phyloP scores from a whole-genome alignment of 495 filamentous ascomycete species.

The Aspergillus leporis region DNA sequence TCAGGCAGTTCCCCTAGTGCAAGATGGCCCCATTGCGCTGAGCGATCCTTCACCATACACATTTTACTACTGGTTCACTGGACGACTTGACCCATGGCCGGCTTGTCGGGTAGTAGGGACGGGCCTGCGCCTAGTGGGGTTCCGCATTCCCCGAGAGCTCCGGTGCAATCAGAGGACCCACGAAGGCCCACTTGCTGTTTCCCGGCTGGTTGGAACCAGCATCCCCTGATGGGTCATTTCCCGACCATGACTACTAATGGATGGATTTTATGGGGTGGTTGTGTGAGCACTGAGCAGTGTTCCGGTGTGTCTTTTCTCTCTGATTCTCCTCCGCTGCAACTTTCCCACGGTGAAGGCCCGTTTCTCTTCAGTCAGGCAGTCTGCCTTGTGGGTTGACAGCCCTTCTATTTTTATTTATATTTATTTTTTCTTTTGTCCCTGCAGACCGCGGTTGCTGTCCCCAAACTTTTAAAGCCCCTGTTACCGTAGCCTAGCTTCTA shows the following conservation, averaged over 20 bases:
- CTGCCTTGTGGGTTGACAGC: background rate
- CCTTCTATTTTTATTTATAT: background rate
- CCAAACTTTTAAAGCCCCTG: background rate
- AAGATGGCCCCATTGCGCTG: slow-evolving; percentile 1
- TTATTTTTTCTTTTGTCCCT: slow-evolving; percentile 9
- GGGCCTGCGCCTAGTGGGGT: slow-evolving; percentile 26
- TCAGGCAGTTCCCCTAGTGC: slow-evolving; percentile 1
- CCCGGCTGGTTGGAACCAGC: slow-evolving; percentile 15
- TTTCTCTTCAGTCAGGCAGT: background rate
- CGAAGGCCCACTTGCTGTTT: slow-evolving; percentile 8
- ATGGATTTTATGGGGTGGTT: background rate
- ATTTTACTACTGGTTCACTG: slow-evolving; percentile 10
- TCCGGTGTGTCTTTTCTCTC: background rate
- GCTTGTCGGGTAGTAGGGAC: slow-evolving; percentile 23
- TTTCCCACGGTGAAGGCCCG: background rate
- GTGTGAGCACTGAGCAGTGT: background rate
- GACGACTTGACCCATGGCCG: slow-evolving; percentile 6
- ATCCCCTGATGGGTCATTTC: slow-evolving; percentile 12
- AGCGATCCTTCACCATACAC: slow-evolving; percentile 3
- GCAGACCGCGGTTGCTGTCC: background rate
- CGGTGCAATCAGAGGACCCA: slow-evolving; percentile 19
- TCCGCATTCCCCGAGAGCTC: slow-evolving; percentile 27
- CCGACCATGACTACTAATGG: slow-evolving; percentile 7
- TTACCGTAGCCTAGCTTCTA: no score
- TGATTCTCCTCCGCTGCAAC: background rate